Evolutionary conservation across 768 basidiomycete genomes (phyloP).

Genomic region (Cubamyces lactineus): DNA sequence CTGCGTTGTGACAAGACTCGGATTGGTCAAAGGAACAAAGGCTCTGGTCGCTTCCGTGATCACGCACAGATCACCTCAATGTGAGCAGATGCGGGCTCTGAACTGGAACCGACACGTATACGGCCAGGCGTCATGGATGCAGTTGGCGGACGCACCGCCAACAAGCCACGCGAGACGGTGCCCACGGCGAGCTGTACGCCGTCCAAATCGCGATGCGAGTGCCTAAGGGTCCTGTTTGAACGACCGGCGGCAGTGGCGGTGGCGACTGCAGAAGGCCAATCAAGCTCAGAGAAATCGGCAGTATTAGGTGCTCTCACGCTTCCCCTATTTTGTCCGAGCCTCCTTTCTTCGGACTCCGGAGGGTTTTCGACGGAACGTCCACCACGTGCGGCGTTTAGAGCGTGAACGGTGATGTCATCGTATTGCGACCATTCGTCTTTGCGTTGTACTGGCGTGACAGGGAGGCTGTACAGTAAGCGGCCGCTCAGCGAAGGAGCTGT

Average conservation of each 20-base stretch:
- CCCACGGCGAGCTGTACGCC: background rate
- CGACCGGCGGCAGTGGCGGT: constrained; percentile 7
- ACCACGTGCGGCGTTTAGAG: background rate
- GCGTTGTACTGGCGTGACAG: background rate
- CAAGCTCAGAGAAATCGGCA: background rate
- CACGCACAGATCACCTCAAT: constrained; percentile 8
- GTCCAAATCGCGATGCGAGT: too few species aligned
- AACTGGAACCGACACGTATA: background rate
- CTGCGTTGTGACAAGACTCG: background rate
- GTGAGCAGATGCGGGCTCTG: background rate
- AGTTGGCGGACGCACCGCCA: too few species aligned
- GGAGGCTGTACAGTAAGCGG: too few species aligned
- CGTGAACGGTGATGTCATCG: background rate
- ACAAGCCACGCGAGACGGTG: too few species aligned
- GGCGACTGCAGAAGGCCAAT: constrained; percentile 1
- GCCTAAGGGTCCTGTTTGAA: background rate
- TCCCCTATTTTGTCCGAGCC: constrained; percentile 14
- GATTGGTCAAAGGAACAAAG: background rate
- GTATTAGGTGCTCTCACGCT: constrained; percentile 3
- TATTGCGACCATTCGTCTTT: background rate
- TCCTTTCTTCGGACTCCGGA: constrained; percentile 1
- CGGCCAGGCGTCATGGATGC: background rate
- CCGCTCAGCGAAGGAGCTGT: background rate
- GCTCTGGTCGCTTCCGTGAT: background rate
- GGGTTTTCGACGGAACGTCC: background rate